A percentile compares a stretch with the other conserved stretches of the same genome.
Evolutionary conservation across 2,329 filamentous ascomycete genomes (phyloP).

Genomic region (Helotiales sp.): DNA sequence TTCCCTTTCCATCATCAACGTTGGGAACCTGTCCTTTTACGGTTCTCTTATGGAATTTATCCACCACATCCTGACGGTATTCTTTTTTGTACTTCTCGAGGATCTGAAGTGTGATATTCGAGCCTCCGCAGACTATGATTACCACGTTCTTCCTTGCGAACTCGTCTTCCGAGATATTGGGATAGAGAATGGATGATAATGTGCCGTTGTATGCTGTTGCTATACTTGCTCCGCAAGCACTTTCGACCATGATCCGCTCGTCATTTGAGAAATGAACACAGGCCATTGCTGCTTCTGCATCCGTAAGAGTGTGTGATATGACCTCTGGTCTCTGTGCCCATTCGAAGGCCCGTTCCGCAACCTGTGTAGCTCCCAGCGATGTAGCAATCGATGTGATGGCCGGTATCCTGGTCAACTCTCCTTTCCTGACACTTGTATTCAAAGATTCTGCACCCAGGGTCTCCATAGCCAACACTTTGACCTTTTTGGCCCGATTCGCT

Average conservation of each 20-base stretch:
- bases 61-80: conserved; percentile 15
- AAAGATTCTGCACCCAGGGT: conserved; percentile 74
- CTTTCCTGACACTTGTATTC: conserved; percentile 57
- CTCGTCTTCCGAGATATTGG: conserved; percentile 52
- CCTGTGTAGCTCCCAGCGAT: conserved; percentile 68
- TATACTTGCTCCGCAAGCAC: conserved; percentile 80
- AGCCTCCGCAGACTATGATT: conserved; percentile 80
- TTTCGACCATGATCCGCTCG: conserved; percentile 77
- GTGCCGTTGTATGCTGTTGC: conserved; percentile 65
- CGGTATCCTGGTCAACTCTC: conserved; percentile 60
- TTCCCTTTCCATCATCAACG: neutral
- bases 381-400: conserved; percentile 75
- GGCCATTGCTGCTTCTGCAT: conserved; percentile 77
- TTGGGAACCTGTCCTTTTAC: neutral
- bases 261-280: conserved; percentile 79
- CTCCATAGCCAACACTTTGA: conserved; percentile 69
- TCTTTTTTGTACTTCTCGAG: conserved; percentile 52
- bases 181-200: conserved; percentile 61
- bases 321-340: conserved; percentile 45
- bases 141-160: conserved; percentile 72
- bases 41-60: conserved; percentile 2
- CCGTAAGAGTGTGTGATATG: conserved; percentile 49
- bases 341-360: conserved; percentile 67
- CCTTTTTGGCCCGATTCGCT: neutral
- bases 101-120: conserved; percentile 62